phyloP scores from a whole-genome alignment of 306 rosid genomes.

The Mimosa pudica region DNA sequence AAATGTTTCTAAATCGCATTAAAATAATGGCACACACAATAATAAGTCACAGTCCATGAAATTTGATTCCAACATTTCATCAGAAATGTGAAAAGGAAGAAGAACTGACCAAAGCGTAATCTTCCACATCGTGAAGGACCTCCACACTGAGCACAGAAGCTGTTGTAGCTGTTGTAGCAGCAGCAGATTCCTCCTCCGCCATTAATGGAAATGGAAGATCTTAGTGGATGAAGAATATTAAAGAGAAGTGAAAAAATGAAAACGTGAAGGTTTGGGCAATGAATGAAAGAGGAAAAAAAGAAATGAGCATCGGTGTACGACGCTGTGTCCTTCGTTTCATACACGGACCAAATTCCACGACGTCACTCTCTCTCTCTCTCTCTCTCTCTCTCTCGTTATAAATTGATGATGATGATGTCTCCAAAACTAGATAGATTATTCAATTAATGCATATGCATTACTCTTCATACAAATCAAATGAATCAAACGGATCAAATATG shows the following conservation, averaged over 20 bases:
- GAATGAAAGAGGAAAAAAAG: slow-evolving; percentile 12
- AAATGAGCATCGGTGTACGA: slow-evolving; percentile 60
- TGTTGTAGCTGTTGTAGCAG: no score
- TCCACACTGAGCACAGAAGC: slow-evolving; percentile 27
- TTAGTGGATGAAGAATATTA: neutral
- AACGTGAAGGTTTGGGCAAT: neutral
- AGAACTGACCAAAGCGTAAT: slow-evolving; percentile 64
- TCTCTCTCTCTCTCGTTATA: neutral
- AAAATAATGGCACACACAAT: neutral
- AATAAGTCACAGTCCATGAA: neutral
- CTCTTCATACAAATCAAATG: no score
- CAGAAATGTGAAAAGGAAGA: neutral
- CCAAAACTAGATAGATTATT: neutral
- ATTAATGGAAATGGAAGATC: slow-evolving; percentile 31
- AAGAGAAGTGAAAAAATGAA: neutral
- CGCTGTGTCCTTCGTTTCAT: slow-evolving; percentile 63
- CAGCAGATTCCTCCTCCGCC: slow-evolving; percentile 39
- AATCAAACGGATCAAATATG: neutral
- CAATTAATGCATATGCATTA: neutral
- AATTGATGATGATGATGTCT: no score
- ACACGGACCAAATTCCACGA: slow-evolving; percentile 53
- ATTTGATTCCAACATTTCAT: slow-evolving; percentile 29
- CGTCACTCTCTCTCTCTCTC: slow-evolving; percentile 22
- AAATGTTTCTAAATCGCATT: neutral
- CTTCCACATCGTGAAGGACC: slow-evolving; percentile 66